These are phyloP conservation scores for Torulaspora pretoriensis DNA, from an alignment of 1,139 yeast species.

Conservation along the genomic window DNA sequence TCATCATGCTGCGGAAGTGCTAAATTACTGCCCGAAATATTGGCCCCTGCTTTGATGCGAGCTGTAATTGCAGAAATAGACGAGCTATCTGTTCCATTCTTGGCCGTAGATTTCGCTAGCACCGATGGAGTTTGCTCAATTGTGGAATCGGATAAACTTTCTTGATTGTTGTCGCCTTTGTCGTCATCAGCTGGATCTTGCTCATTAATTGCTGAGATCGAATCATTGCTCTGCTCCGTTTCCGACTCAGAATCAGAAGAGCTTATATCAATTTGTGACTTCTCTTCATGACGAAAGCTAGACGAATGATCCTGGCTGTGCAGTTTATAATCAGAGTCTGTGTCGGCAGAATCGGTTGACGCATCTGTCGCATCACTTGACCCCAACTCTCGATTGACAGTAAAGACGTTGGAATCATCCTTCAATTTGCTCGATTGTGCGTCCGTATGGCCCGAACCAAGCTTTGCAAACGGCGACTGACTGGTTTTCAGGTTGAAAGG, in stretches of 20 bases:
- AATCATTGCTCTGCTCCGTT: not conserved
- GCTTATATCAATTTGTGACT: no score
- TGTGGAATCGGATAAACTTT: conserved; percentile 19
- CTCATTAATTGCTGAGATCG: not conserved
- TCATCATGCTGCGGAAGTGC: conserved; percentile 8
- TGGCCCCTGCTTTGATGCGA: conserved; percentile 31
- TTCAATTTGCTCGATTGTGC: not conserved
- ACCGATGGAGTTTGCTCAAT: conserved; percentile 21
- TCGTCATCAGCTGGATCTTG: not conserved
- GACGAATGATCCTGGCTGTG: not conserved
- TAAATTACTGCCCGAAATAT: conserved; percentile 16
- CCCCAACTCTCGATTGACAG: not conserved
- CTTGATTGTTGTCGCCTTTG: not conserved
- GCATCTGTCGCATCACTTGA: not conserved
- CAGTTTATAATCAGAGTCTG: not conserved
- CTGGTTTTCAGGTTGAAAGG: not conserved
- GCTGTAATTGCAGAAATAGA: conserved; percentile 27
- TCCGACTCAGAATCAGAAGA: no score
- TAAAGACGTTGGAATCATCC: no score
- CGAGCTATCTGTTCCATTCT: not conserved
- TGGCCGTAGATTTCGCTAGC: not conserved
- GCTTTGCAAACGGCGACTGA: not conserved
- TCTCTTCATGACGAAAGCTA: no score
- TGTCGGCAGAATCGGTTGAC: not conserved
- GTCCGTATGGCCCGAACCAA: not conserved